Percentiles rank a stretch among this genome's conserved stretches.
These are phyloP conservation scores for Kwoniella botswanensis DNA, from an alignment of 768 basidiomycete genomes.

Conservation along the genomic window DNA sequence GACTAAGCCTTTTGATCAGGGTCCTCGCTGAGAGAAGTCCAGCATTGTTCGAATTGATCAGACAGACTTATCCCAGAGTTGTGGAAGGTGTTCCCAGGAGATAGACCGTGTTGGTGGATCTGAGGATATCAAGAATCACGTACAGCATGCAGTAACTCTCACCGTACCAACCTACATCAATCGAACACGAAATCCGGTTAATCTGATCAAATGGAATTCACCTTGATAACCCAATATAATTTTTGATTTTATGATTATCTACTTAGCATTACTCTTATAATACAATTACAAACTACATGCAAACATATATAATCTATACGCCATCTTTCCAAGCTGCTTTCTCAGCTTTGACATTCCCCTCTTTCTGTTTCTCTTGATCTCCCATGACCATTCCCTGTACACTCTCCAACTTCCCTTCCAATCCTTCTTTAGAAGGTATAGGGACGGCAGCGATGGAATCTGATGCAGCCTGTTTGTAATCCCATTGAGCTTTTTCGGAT, in stretches of 20 bases:
- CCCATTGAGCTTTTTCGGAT: constrained; percentile 54
- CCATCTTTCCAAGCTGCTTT: constrained; percentile 57
- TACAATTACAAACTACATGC: neutral
- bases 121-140: no score
- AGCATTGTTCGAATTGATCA: constrained; percentile 69
- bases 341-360: constrained; percentile 53
- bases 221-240: neutral
- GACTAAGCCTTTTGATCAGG: constrained; percentile 2
- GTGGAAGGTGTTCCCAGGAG: constrained; percentile 64
- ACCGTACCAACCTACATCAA: no score
- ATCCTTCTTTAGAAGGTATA: constrained; percentile 44
- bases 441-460: constrained; percentile 29
- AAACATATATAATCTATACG: constrained; percentile 21
- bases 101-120: neutral
- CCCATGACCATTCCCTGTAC: constrained; percentile 55
- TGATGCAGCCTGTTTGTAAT: constrained; percentile 49
- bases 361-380: constrained; percentile 51
- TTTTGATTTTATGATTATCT: neutral
- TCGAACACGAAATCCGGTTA: no score
- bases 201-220: no score
- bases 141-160: no score
- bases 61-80: constrained; percentile 72
- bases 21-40: constrained; percentile 75
- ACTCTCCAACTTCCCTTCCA: constrained; percentile 48
- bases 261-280: neutral